Percentiles rank a stretch among this genome's conserved stretches.
These are phyloP conservation scores for Coniochaeta sp. DNA, from an alignment of 2,329 filamentous ascomycete species.

Conservation along the genomic window DNA sequence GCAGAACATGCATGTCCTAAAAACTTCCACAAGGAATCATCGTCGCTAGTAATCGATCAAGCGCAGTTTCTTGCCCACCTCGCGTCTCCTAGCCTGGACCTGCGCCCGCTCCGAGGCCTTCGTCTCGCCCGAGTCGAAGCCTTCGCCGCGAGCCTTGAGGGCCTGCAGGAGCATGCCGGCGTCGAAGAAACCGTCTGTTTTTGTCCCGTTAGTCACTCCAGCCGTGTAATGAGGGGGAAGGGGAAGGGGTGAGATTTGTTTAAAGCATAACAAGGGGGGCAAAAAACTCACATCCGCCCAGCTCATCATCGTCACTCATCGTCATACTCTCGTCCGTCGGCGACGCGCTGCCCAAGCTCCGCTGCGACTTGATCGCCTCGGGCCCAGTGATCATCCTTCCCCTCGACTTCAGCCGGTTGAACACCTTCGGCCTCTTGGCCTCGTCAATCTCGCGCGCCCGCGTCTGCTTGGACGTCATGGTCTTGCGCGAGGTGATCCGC, in stretches of 20 bases:
- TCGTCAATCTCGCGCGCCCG: constrained; percentile 47
- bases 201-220: constrained; percentile 13
- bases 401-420: constrained; percentile 56
- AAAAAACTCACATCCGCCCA: constrained; percentile 78
- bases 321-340: constrained; percentile 62
- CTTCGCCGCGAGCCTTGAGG: constrained; percentile 62
- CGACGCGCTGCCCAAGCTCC: constrained; percentile 45
- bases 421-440: constrained; percentile 21
- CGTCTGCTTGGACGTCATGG: constrained; percentile 33
- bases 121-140: constrained; percentile 39
- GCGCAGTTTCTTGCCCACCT: constrained; percentile 68
- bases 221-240: constrained; percentile 4
- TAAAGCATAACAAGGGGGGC: constrained; percentile 4
- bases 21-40: not conserved
- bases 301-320: constrained; percentile 76
- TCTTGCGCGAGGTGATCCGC: constrained; percentile 51
- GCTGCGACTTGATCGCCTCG: constrained; percentile 32
- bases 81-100: constrained; percentile 50
- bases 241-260: too few species aligned
- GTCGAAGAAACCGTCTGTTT: constrained; percentile 89
- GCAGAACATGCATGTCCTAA: too few species aligned
- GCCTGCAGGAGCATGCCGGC: constrained; percentile 90
- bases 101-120: constrained; percentile 53
- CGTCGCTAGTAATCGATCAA: constrained; percentile 54
- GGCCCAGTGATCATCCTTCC: constrained; percentile 65